These are phyloP conservation scores for Globisporangium nodosum DNA, from an alignment of 352 stramenopile species.

Conservation along the genomic window DNA sequence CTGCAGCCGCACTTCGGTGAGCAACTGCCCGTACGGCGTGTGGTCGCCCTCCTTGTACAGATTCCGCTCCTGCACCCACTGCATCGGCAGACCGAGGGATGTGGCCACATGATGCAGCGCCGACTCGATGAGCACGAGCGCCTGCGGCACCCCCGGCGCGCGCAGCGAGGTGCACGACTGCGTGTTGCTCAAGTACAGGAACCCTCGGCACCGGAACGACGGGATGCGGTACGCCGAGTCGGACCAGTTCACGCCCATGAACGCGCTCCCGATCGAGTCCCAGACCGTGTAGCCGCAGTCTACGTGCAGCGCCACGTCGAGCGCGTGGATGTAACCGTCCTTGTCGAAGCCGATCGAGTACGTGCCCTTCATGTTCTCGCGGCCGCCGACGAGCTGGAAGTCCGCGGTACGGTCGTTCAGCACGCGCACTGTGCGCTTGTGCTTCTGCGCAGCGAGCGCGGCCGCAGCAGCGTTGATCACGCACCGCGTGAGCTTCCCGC, in stretches of 20 bases:
- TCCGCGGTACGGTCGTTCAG: conserved; percentile 92
- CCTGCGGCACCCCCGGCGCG: conserved; percentile 94
- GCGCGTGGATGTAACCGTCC: conserved; percentile 83
- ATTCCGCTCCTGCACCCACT: conserved; percentile 84
- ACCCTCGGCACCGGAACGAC: conserved; percentile 83
- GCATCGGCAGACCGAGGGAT: conserved; percentile 56
- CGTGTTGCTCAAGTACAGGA: conserved; percentile 92
- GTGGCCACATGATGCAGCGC: conserved; percentile 94
- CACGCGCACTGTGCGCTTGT: conserved; percentile 87
- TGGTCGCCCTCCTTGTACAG: conserved; percentile 89
- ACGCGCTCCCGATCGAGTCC: conserved; percentile 89
- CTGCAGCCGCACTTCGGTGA: conserved; percentile 90
- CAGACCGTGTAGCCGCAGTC: conserved; percentile 94
- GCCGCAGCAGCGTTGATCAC: conserved; percentile 89
- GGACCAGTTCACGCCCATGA: conserved; percentile 93
- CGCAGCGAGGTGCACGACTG: conserved; percentile 94
- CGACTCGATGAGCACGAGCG: conserved; percentile 88
- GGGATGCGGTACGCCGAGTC: conserved; percentile 94
- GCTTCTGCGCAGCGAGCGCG: conserved; percentile 86
- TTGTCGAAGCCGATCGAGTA: conserved; percentile 89
- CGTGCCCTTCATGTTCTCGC: conserved; percentile 92
- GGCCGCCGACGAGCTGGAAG: conserved; percentile 90
- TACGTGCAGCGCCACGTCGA: conserved; percentile 92
- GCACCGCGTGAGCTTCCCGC: conserved; percentile 94
- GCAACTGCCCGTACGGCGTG: conserved; percentile 91